A percentile compares a stretch with the other conserved stretches of the same genome.
Evolutionary conservation across 129 eudicot genomes (phyloP).

Genomic region (Helichrysum umbraculigerum): DNA sequence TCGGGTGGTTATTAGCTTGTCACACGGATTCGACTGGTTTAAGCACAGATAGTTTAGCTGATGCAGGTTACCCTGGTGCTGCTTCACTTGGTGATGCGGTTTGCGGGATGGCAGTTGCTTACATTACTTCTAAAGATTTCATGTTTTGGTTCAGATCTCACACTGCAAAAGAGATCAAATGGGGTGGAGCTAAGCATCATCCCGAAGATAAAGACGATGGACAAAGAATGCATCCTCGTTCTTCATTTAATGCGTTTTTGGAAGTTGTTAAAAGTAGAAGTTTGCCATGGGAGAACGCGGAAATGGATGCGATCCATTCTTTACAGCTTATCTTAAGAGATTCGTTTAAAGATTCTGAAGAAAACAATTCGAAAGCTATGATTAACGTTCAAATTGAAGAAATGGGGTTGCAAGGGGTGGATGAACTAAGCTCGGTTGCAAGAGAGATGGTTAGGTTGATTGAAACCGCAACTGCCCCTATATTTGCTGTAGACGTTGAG

Average conservation of each 20-base stretch:
- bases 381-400: conserved; percentile 54
- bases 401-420: conserved; percentile 63
- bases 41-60: conserved; percentile 91
- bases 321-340: conserved; percentile 87
- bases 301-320: conserved; percentile 96
- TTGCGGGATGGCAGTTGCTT: conserved; percentile 97
- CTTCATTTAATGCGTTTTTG: conserved; percentile 85
- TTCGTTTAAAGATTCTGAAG: conserved; percentile 62
- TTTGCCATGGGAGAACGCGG: conserved; percentile 90
- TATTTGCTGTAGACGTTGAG: conserved; percentile 83
- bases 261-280: conserved; percentile 91
- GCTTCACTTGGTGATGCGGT: conserved; percentile 76
- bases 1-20: conserved; percentile 72
- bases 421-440: conserved; percentile 83
- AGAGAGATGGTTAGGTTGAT: conserved; percentile 92
- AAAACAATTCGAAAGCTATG: conserved; percentile 60
- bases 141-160: conserved; percentile 96
- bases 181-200: conserved; percentile 99
- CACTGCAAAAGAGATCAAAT: conserved; percentile 83
- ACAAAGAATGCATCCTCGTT: conserved; percentile 91
- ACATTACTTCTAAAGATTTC: conserved; percentile 71
- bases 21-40: conserved; percentile 88
- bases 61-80: conserved; percentile 95
- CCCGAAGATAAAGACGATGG: conserved; percentile 91
- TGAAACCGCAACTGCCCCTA: conserved; percentile 98